Evolutionary conservation across 371 early-diverging fungal species (phyloP).

Genomic region (Syncephalis fuscata): DNA sequence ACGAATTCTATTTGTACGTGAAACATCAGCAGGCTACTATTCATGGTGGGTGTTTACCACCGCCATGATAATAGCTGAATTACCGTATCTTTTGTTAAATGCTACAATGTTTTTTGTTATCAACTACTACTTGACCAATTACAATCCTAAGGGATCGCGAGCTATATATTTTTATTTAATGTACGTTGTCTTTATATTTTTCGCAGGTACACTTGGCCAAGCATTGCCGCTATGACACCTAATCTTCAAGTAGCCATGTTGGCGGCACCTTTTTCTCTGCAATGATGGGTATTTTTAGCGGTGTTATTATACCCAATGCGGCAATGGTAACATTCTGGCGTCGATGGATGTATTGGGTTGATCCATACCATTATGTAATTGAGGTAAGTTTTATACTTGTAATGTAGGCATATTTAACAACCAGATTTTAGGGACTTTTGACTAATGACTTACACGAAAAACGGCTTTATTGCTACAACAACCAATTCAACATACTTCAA

Average conservation of each 20-base stretch:
- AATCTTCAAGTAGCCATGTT: constrained; percentile 37
- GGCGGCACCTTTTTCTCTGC: constrained; percentile 58
- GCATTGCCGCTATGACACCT: constrained; percentile 47
- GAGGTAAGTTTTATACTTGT: constrained; percentile 19
- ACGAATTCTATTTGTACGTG: constrained; percentile 48
- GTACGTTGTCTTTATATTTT: constrained; percentile 36
- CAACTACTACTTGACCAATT: constrained; percentile 55
- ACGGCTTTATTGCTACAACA: constrained; percentile 25
- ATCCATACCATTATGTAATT: constrained; percentile 54
- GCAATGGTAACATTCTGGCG: constrained; percentile 61
- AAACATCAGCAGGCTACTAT: constrained; percentile 54
- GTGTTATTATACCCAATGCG: constrained; percentile 44
- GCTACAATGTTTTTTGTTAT: constrained; percentile 38
- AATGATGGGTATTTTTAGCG: constrained; percentile 50
- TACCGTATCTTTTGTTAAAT: constrained; percentile 36
- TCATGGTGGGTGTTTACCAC: constrained; percentile 44
- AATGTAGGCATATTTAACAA: too few species aligned
- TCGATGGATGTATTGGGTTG: constrained; percentile 61
- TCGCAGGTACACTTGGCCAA: constrained; percentile 51
- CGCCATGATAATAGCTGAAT: constrained; percentile 32
- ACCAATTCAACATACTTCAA: constrained; percentile 26
- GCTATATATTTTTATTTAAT: constrained; percentile 43
- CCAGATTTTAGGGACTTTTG: constrained; percentile 18
- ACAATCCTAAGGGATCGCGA: constrained; percentile 19
- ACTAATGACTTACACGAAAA: constrained; percentile 45